phyloP scores from a whole-genome alignment of 257 asterid genomes.

The Nicotiana knightiana region DNA sequence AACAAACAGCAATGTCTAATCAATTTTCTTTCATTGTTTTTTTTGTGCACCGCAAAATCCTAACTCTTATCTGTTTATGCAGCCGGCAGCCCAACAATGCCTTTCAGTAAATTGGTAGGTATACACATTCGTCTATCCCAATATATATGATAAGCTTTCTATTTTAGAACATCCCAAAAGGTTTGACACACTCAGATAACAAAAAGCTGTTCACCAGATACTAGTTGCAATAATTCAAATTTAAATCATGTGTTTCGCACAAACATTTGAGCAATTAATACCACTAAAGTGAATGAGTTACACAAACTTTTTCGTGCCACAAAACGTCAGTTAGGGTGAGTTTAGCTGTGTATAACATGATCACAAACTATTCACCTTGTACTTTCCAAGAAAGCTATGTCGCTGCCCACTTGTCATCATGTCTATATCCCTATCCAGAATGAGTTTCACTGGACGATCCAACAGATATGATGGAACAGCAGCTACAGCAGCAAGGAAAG shows the following conservation, averaged over 20 bases:
- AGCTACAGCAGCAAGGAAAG: slow-evolving; percentile 68
- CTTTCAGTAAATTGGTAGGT: not conserved
- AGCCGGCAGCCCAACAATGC: not conserved
- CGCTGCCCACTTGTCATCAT: slow-evolving; percentile 95
- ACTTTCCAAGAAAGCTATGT: slow-evolving; percentile 90
- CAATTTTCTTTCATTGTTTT: not conserved
- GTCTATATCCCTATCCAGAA: slow-evolving; percentile 81
- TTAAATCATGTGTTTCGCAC: not conserved
- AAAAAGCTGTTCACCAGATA: not conserved
- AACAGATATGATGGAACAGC: slow-evolving; percentile 85
- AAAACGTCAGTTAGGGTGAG: not conserved
- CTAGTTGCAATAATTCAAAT: not conserved
- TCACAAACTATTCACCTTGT: slow-evolving; percentile 52
- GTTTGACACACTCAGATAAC: not conserved
- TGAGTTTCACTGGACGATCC: slow-evolving; percentile 82
- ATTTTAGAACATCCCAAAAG: not conserved
- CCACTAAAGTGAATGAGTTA: not conserved
- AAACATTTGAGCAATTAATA: not conserved
- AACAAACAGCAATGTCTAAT: not conserved
- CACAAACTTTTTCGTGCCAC: not conserved
- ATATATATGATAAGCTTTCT: not conserved
- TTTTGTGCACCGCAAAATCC: not conserved
- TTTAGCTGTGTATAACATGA: not conserved
- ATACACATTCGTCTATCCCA: not conserved
- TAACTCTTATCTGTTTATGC: not conserved